Evolutionary conservation across 305 asterid genomes (phyloP).

Genomic region (Fraxinus platypoda): DNA sequence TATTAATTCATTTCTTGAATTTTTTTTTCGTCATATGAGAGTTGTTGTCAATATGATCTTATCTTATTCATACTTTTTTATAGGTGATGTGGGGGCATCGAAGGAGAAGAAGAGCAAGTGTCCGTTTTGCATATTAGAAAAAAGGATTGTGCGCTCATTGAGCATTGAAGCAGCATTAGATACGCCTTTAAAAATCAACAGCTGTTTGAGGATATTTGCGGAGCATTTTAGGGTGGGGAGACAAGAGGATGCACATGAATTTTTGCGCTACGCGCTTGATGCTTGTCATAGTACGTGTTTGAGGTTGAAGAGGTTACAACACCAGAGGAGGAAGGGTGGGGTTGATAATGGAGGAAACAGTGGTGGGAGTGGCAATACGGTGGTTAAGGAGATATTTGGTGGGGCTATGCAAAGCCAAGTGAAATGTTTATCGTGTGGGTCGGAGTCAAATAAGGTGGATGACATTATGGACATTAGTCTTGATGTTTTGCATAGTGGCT

Average conservation of each 20-base stretch:
- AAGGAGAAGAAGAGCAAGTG: conserved; percentile 84
- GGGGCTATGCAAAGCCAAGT: conserved; percentile 94
- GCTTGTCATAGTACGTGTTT: conserved; percentile 93
- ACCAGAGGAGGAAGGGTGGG: conserved; percentile 55
- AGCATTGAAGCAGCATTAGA: conserved; percentile 59
- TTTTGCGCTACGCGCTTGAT: conserved; percentile 93
- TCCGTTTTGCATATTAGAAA: conserved; percentile 91
- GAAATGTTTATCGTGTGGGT: conserved; percentile 91
- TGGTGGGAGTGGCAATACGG: conserved; percentile 55
- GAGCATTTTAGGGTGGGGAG: conserved; percentile 86
- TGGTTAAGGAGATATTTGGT: conserved; percentile 93
- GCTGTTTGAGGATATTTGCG: conserved; percentile 75
- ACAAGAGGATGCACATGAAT: conserved; percentile 99
- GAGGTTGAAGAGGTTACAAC: conserved; percentile 78
- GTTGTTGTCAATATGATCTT: not conserved
- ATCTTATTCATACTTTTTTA: conserved; percentile 5
- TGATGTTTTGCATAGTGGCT: conserved; percentile 79
- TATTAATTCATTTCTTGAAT: not conserved
- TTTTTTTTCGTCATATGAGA: not conserved
- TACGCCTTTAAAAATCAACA: conserved; percentile 68
- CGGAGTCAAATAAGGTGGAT: conserved; percentile 92
- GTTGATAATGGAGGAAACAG: conserved; percentile 48
- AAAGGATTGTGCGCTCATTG: conserved; percentile 74
- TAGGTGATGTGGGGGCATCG: conserved; percentile 69
- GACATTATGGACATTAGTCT: conserved; percentile 98